A percentile compares a stretch with the other conserved stretches of the same genome.
Conservation (phyloP, 805 yeast genomes). For the Metschnikowia koreensis region DNA sequence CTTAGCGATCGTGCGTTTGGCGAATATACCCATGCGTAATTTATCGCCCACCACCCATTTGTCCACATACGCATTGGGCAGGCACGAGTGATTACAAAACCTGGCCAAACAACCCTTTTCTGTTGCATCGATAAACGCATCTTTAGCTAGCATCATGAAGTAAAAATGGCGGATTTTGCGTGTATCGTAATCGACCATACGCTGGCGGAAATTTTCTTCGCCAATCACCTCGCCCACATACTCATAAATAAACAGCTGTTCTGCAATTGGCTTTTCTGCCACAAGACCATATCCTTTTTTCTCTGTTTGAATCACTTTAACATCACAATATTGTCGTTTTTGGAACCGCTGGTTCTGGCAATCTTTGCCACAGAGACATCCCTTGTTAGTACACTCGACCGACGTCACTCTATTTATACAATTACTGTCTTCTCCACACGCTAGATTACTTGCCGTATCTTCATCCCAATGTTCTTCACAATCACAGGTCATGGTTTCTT, state of each 20-base stretch:
- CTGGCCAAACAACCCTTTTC: conserved; percentile 83
- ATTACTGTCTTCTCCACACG: conserved; percentile 83
- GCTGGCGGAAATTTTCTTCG: conserved; percentile 66
- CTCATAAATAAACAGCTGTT: conserved; percentile 79
- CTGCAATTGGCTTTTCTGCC: conserved; percentile 57
- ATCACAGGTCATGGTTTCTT: conserved; percentile 88
- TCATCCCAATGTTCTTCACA: conserved; percentile 57
- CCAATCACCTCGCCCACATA: conserved; percentile 93
- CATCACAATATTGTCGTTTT: conserved; percentile 62
- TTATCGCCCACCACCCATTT: conserved; percentile 96
- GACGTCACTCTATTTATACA: conserved; percentile 92
- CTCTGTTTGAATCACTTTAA: conserved; percentile 82
- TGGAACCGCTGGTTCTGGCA: conserved; percentile 93
- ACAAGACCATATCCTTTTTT: conserved; percentile 88
- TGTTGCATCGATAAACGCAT: conserved; percentile 94
- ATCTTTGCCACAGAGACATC: conserved; percentile 66
- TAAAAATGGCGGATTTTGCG: conserved; percentile 77
- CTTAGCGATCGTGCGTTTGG: conserved; percentile 62
- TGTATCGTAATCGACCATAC: conserved; percentile 73
- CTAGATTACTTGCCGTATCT: conserved; percentile 41
- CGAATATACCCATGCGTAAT: conserved; percentile 91
- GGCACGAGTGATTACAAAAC: conserved; percentile 92
- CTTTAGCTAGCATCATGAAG: conserved; percentile 92
- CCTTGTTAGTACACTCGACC: conserved; percentile 79
- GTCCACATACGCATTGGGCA: conserved; percentile 91